Evolutionary conservation across 768 basidiomycete genomes (phyloP), one percentile per base, ranked within the genome.

Genomic region (Albatrellus ellisii): DNA sequence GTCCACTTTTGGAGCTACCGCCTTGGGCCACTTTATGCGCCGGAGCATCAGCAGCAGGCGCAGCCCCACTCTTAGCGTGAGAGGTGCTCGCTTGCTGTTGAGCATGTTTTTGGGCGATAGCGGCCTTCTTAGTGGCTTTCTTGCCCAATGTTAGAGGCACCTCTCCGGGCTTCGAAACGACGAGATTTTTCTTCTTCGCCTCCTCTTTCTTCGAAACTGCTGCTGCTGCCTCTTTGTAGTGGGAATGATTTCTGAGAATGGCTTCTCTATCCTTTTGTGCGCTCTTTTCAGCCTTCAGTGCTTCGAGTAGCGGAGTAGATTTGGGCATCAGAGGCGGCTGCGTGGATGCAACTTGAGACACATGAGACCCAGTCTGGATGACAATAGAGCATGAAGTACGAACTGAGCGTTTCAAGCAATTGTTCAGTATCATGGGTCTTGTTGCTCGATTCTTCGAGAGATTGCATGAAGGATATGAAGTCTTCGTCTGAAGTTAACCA

Each of bases 241-340:
- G 83, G 0, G 74, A 70, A 28, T 86, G 81, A 43, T 76, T 81
- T 28, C 79, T 74, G 25, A 77, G 62, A 44, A 79, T 84, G 22
- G 74, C 63, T 51, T 80, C 78, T 53, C 77, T 86, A 56, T 83
- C 85, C 52, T 72, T 79, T 52, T 75, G 72, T 0, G 64, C 63
- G 25, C 59, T 68, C 54, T 80, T 84, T 58, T 88, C 82, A 0
- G 86, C 84, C 50, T 89, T 87, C 48, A 98, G 77, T 1, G 91
- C 88, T 55, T 94, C 92, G 36, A 99, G 75, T 17, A 98, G 73
- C 0, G 94, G 94, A 0, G 94, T 95, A 0, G 84, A 81, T 48
- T 79, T 91, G 2, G 86, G 84, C 33, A 63, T 67, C 1, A 72
- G 64, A 0, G 70, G 61, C 1, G 73, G 67, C 48, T 78, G 77